Evolutionary conservation across 345 rosid genomes (phyloP).

Genomic region (Corchorus capsularis): DNA sequence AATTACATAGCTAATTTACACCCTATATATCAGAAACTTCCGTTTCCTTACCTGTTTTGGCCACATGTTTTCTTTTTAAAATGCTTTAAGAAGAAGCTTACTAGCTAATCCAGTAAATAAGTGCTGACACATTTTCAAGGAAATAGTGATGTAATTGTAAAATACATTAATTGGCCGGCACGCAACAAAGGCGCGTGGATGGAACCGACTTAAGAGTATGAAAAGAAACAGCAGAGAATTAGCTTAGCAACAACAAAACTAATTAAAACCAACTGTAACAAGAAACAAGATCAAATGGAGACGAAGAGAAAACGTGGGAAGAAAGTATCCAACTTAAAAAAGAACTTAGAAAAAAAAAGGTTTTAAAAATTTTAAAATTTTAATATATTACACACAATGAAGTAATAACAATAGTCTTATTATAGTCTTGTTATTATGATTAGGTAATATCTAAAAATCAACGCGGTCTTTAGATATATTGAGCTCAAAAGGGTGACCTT

Average conservation of each 20-base stretch:
- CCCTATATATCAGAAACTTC: too few species aligned
- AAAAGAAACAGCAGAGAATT: background rate
- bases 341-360: background rate
- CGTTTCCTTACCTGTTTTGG: too few species aligned
- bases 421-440: background rate
- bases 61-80: background rate
- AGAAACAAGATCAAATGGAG: background rate
- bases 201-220: background rate
- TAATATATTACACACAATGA: too few species aligned
- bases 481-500: background rate
- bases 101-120: too few species aligned
- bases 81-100: background rate
- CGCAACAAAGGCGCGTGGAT: background rate
- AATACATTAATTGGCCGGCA: too few species aligned
- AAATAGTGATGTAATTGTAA: background rate
- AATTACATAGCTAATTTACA: too few species aligned
- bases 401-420: background rate
- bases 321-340: background rate
- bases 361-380: background rate
- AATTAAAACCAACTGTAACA: background rate
- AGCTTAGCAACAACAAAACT: background rate
- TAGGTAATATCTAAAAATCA: background rate
- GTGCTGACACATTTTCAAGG: background rate
- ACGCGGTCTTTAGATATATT: background rate
- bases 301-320: conserved; percentile 12